phyloP scores from a whole-genome alignment of 768 basidiomycete genomes.

The Neoboletus subvelutipes region DNA sequence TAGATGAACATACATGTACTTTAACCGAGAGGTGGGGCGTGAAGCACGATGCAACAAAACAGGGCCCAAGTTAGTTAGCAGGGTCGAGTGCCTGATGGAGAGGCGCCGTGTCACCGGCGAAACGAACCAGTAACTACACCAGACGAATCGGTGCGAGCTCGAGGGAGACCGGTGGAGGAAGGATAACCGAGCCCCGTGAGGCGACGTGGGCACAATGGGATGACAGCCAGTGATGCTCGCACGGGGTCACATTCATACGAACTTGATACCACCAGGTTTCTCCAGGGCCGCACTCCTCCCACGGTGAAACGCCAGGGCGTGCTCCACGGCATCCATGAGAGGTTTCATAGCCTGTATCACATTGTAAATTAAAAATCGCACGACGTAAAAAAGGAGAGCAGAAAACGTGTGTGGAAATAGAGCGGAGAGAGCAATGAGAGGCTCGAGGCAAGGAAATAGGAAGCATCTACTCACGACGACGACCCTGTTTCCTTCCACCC shows the following conservation, averaged over 20 bases:
- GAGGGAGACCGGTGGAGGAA: neutral
- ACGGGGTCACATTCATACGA: slow-evolving; percentile 3
- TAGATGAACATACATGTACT: slow-evolving; percentile 6
- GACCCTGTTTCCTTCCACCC: slow-evolving; percentile 61
- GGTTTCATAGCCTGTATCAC: slow-evolving; percentile 70
- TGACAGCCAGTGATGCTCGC: no score
- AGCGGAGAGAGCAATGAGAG: neutral
- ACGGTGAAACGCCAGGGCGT: slow-evolving; percentile 63
- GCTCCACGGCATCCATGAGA: slow-evolving; percentile 67
- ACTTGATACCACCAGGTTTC: slow-evolving; percentile 6
- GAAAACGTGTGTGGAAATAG: neutral
- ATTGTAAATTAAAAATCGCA: neutral
- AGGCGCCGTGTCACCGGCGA: neutral
- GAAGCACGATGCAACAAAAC: neutral
- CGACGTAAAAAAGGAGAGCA: neutral
- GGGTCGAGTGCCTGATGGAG: neutral
- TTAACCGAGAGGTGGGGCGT: neutral
- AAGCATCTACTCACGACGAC: slow-evolving; percentile 52
- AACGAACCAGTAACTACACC: neutral
- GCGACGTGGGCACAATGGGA: neutral
- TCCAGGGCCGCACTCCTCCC: slow-evolving; percentile 30
- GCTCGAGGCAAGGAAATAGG: neutral
- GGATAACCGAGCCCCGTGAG: neutral
- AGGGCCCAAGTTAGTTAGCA: neutral
- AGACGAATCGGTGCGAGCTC: neutral